Conservation (phyloP, 2,329 filamentous ascomycete genomes). For the Trichoderma cornu-damae region DNA sequence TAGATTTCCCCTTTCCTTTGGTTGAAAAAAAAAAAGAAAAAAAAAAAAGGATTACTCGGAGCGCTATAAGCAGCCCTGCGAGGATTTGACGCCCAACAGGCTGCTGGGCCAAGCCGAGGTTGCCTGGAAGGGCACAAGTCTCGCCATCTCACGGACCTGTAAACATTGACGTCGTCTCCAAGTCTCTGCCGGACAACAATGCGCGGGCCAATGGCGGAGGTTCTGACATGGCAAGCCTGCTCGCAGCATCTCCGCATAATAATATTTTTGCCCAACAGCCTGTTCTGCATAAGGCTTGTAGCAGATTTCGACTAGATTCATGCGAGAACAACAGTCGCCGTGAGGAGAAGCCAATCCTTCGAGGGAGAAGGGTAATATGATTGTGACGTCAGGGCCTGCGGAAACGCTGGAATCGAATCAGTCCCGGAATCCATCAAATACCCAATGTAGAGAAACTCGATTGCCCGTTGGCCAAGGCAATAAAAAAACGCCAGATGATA, state of each 20-base stretch:
- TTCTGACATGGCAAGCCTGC: conserved; percentile 10
- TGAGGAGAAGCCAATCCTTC: conserved; percentile 3
- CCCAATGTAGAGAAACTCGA: not conserved
- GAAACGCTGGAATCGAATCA: not conserved
- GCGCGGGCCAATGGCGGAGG: conserved; percentile 9
- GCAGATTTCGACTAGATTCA: not conserved
- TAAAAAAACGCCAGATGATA: not conserved
- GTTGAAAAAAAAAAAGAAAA: too few relatives aligned
- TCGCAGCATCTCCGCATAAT: conserved; percentile 9
- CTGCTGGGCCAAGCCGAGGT: not conserved
- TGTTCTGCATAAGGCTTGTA: conserved; percentile 1
- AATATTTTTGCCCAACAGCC: conserved; percentile 5
- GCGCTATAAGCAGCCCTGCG: not conserved
- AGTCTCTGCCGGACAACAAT: not conserved
- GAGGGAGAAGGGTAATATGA: not conserved
- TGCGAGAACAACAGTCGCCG: not conserved
- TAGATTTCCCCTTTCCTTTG: too few relatives aligned
- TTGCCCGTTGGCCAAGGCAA: not conserved
- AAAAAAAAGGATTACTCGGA: too few relatives aligned
- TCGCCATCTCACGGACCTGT: conserved; percentile 5
- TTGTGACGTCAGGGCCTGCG: conserved; percentile 6
- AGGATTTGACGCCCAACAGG: not conserved
- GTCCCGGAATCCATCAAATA: not conserved
- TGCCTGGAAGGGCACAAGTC: not conserved
- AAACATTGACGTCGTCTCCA: conserved; percentile 12